These are phyloP conservation scores for Capronia coronata DNA, from an alignment of 2,329 filamentous ascomycete species.

Conservation along the genomic window DNA sequence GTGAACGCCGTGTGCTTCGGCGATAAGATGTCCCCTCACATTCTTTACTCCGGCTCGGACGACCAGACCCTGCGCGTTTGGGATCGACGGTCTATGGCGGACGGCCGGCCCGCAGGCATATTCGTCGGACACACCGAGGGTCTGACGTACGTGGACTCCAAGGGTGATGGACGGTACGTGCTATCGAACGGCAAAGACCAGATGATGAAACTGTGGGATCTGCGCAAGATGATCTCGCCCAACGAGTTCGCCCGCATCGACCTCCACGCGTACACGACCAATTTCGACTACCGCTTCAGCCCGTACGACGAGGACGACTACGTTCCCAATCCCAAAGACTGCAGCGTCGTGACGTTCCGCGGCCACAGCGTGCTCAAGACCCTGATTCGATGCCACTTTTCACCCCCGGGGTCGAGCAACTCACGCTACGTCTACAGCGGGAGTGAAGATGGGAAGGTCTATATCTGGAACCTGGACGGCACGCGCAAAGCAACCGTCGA, in stretches of 20 bases:
- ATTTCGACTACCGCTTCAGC: constrained; percentile 58
- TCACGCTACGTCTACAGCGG: constrained; percentile 90
- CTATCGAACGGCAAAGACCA: constrained; percentile 94
- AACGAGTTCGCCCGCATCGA: constrained; percentile 49
- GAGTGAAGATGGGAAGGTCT: constrained; percentile 81
- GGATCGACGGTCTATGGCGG: constrained; percentile 69
- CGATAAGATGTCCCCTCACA: constrained; percentile 79
- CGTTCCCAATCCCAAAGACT: constrained; percentile 70
- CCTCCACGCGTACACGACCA: constrained; percentile 48
- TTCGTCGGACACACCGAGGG: constrained; percentile 62
- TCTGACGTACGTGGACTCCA: constrained; percentile 64
- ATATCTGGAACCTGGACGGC: constrained; percentile 89
- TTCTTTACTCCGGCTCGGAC: constrained; percentile 92
- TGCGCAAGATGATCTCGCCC: constrained; percentile 79
- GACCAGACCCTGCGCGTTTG: constrained; percentile 92
- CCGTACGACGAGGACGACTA: constrained; percentile 47
- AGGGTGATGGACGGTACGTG: constrained; percentile 83
- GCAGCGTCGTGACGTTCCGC: constrained; percentile 86
- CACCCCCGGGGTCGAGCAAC: constrained; percentile 75
- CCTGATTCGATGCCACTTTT: constrained; percentile 91
- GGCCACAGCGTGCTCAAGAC: constrained; percentile 86
- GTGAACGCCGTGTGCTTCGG: constrained; percentile 97
- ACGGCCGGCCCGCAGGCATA: constrained; percentile 57
- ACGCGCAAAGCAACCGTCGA: constrained; percentile 73
- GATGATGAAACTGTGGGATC: constrained; percentile 94